A percentile compares a stretch with the other conserved stretches of the same genome.
Evolutionary conservation across 139 green algal genomes (phyloP).

Genomic region (Desmodesmus armatus): DNA sequence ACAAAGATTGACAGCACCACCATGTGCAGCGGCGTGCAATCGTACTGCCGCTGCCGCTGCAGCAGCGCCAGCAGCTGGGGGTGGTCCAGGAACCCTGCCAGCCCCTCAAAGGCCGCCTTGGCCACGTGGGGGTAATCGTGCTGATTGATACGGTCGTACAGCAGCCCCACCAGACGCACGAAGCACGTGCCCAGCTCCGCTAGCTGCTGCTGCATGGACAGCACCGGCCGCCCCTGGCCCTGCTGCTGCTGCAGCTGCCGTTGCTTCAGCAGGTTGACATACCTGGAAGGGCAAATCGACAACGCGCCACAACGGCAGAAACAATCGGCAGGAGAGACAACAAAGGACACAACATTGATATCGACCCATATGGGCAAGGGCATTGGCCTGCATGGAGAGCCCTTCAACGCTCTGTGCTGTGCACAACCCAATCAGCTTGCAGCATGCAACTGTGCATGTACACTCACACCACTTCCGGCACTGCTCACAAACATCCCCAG

Average conservation of each 20-base stretch:
- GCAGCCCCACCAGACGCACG: slow-evolving; percentile 66
- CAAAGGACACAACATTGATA: not conserved
- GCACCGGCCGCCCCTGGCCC: slow-evolving; percentile 30
- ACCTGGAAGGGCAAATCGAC: no score
- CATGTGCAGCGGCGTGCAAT: slow-evolving; percentile 61
- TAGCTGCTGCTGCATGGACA: not conserved
- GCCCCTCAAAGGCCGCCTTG: slow-evolving; percentile 35
- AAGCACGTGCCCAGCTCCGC: slow-evolving; percentile 51
- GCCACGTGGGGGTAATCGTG: slow-evolving; percentile 53
- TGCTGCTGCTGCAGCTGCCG: slow-evolving; percentile 4
- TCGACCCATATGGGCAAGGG: no score
- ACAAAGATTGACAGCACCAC: slow-evolving; percentile 54
- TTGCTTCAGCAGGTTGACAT: no score
- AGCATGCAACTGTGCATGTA: no score
- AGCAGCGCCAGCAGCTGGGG: not conserved
- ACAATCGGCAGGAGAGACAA: no score
- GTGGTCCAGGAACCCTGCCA: slow-evolving; percentile 38
- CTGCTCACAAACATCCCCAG: no score
- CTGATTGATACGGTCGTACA: slow-evolving; percentile 74
- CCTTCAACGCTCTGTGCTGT: no score
- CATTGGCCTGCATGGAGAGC: no score
- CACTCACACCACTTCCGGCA: no score
- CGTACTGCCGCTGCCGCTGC: slow-evolving; percentile 10
- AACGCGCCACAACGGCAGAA: no score
- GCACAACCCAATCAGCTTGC: no score